Conservation (phyloP, 495 filamentous ascomycete species). For the Clohesyomyces aquaticus region DNA sequence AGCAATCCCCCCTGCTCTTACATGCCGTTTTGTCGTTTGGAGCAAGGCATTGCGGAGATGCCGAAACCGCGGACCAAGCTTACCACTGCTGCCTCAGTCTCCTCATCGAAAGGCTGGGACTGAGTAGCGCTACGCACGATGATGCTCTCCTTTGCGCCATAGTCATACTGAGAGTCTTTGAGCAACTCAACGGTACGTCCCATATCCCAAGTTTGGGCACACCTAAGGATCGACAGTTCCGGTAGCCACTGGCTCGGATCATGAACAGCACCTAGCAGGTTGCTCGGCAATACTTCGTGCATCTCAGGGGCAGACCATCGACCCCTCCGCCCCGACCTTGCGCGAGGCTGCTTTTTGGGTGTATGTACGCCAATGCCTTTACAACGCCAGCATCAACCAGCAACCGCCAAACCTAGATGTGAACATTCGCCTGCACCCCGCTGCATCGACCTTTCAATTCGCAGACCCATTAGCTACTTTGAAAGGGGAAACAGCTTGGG, state of each 20-base stretch:
- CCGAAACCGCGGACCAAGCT: conserved; percentile 6
- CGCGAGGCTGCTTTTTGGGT: conserved; percentile 32
- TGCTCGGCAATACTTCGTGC: conserved; percentile 20
- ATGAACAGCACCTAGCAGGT: conserved; percentile 22
- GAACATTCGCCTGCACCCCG: not conserved
- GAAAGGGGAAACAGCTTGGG: conserved; percentile 9
- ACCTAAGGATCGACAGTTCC: no score
- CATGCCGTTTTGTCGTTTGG: conserved; percentile 16
- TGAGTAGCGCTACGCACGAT: conserved; percentile 9
- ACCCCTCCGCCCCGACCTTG: conserved; percentile 19
- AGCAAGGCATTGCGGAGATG: conserved; percentile 14
- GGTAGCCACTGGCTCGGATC: conserved; percentile 8
- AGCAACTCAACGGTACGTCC: conserved; percentile 27
- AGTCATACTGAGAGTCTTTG: conserved; percentile 31
- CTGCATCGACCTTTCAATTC: not conserved
- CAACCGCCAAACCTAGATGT: conserved; percentile 28
- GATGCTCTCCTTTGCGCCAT: conserved; percentile 28
- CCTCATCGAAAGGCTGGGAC: conserved; percentile 24
- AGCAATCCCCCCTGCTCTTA: conserved; percentile 17
- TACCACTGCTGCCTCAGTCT: conserved; percentile 24
- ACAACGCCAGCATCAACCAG: conserved; percentile 32
- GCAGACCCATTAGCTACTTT: not conserved
- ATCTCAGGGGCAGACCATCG: conserved; percentile 15
- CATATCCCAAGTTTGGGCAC: no score
- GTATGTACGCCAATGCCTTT: conserved; percentile 31